Conservation (phyloP, 2,329 filamentous ascomycete species). For the Penicillium sp. region DNA sequence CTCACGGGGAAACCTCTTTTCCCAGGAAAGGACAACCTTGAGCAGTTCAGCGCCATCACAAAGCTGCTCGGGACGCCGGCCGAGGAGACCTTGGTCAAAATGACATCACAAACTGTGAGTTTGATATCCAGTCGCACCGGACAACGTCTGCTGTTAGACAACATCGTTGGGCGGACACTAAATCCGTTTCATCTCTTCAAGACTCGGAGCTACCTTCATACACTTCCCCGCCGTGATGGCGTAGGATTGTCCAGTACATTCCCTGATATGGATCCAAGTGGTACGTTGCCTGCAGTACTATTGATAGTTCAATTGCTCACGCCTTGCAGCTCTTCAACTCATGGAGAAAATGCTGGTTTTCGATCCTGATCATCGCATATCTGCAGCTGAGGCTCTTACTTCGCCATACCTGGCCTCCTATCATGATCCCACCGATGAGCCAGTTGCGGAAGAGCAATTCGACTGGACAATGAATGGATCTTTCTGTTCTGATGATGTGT, state of each 20-base stretch:
- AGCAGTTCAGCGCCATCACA: slow-evolving; percentile 98
- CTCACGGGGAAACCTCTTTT: slow-evolving; percentile 95
- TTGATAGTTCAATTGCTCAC: slow-evolving; percentile 4
- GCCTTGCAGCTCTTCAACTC: slow-evolving; percentile 70
- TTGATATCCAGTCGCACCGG: background rate
- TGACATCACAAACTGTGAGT: slow-evolving; percentile 90
- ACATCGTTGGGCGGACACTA: background rate
- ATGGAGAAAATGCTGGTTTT: slow-evolving; percentile 96
- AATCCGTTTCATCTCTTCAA: slow-evolving; percentile 35
- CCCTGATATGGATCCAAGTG: slow-evolving; percentile 80
- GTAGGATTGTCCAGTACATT: slow-evolving; percentile 83
- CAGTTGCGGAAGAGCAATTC: slow-evolving; percentile 90
- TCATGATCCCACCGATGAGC: slow-evolving; percentile 95
- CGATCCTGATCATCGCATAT: slow-evolving; percentile 87
- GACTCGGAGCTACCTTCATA: slow-evolving; percentile 95
- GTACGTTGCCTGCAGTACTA: slow-evolving; percentile 47
- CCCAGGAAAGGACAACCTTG: slow-evolving; percentile 96
- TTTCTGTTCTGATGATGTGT: slow-evolving; percentile 92
- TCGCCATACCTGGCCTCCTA: slow-evolving; percentile 94
- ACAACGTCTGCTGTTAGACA: slow-evolving; percentile 17
- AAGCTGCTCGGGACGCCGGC: slow-evolving; percentile 91
- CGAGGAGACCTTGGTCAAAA: slow-evolving; percentile 91
- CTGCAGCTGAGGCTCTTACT: slow-evolving; percentile 74
- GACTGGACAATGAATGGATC: slow-evolving; percentile 99
- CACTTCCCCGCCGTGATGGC: slow-evolving; percentile 85